Evolutionary conservation across 176 grass and related monocot genomes (phyloP).

Genomic region (Aechmea fasciata): DNA sequence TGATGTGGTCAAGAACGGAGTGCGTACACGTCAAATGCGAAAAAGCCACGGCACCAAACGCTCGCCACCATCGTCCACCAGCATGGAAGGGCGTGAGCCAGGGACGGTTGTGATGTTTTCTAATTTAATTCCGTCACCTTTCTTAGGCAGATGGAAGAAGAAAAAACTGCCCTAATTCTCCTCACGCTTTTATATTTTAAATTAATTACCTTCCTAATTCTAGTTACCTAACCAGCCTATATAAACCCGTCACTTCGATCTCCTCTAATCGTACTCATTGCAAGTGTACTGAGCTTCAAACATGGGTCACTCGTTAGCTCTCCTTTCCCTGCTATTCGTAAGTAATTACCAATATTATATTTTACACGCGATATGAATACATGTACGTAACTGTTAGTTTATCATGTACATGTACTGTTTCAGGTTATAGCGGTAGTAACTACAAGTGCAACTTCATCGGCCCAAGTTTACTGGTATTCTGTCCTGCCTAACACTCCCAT

Average conservation of each 20-base stretch:
- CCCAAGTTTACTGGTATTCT: conserved; percentile 27
- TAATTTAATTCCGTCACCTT: conserved; percentile 25
- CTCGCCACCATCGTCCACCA: neutral
- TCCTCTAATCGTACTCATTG: neutral
- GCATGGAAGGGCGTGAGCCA: conserved; percentile 29
- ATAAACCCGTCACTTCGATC: conserved; percentile 11
- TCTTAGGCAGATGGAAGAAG: conserved; percentile 24
- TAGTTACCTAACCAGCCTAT: neutral
- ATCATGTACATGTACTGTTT: neutral
- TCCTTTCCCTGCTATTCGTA: conserved; percentile 27
- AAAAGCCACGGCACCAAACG: neutral
- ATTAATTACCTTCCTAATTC: neutral
- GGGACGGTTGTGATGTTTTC: conserved; percentile 25
- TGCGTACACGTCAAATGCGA: neutral
- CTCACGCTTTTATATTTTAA: neutral
- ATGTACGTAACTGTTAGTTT: neutral
- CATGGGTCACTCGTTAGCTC: conserved; percentile 14
- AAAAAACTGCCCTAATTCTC: conserved; percentile 1
- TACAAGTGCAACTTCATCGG: conserved; percentile 17
- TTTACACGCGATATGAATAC: neutral
- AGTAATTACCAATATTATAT: neutral
- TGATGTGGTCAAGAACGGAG: neutral
- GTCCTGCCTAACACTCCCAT: conserved; percentile 28
- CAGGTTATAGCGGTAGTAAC: conserved; percentile 20
- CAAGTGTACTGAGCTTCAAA: no score